phyloP scores from a whole-genome alignment of 2,329 filamentous ascomycete species.

The Arthrinium puccinioides region DNA sequence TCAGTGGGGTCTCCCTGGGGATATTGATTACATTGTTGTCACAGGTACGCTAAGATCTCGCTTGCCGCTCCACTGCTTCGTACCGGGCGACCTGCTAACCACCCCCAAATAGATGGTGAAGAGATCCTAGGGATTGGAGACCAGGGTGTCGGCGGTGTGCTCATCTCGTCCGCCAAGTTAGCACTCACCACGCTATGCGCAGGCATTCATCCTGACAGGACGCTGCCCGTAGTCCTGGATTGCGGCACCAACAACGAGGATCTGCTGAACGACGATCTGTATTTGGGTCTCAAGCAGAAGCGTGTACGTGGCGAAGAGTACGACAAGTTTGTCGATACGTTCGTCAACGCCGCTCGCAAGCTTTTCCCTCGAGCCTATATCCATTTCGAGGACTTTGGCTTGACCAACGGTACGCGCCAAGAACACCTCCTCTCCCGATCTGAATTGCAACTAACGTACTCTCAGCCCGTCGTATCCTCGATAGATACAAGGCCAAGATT shows the following conservation, averaged over 20 bases:
- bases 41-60: slow-evolving; percentile 47
- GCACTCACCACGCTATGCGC: slow-evolving; percentile 78
- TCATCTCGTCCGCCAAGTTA: slow-evolving; percentile 80
- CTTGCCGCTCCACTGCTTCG: neutral
- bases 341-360: slow-evolving; percentile 60
- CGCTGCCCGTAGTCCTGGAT: slow-evolving; percentile 75
- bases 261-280: slow-evolving; percentile 68
- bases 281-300: slow-evolving; percentile 64
- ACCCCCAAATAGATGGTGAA: slow-evolving; percentile 39
- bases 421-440: neutral
- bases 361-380: slow-evolving; percentile 75
- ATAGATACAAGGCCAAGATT: slow-evolving; percentile 65
- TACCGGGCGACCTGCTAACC: slow-evolving; percentile 4
- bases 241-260: slow-evolving; percentile 78
- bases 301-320: slow-evolving; percentile 66
- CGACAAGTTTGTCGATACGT: slow-evolving; percentile 68
- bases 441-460: neutral
- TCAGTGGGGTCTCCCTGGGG: slow-evolving; percentile 62
- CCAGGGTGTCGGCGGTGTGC: slow-evolving; percentile 76
- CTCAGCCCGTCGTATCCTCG: slow-evolving; percentile 62
- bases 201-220: slow-evolving; percentile 74
- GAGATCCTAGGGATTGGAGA: slow-evolving; percentile 85
- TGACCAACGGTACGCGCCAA: slow-evolving; percentile 59
- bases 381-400: slow-evolving; percentile 85
- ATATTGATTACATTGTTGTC: slow-evolving; percentile 84